Conservation (phyloP, 1,284 basidiomycete species). For the Fomitiporia mediterranea region DNA sequence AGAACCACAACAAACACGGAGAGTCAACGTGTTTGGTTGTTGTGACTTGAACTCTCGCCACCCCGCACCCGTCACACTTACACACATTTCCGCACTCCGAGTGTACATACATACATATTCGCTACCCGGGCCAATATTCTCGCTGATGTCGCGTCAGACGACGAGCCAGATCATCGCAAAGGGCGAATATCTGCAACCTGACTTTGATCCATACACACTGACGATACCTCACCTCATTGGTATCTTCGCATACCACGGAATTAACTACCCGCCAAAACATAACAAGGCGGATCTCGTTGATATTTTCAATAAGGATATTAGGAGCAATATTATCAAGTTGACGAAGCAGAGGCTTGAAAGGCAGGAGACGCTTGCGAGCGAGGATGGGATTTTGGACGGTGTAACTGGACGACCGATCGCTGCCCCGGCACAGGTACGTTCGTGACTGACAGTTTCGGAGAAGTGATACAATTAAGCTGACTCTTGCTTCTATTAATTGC, state of each 20-base stretch:
- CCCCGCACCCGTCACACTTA: background rate
- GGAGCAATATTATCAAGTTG: slow-evolving; percentile 53
- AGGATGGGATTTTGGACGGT: slow-evolving; percentile 76
- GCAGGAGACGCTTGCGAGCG: slow-evolving; percentile 67
- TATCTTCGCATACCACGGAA: slow-evolving; percentile 77
- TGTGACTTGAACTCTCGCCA: background rate
- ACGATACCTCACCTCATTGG: slow-evolving; percentile 81
- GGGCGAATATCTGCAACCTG: slow-evolving; percentile 79
- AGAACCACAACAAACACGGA: background rate
- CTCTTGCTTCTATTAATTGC: slow-evolving; percentile 31
- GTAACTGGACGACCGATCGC: slow-evolving; percentile 62
- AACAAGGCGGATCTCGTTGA: slow-evolving; percentile 85
- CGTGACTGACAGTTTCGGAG: slow-evolving; percentile 15
- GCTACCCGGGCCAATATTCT: background rate
- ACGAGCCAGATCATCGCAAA: slow-evolving; percentile 64
- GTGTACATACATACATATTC: background rate
- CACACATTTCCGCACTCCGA: background rate
- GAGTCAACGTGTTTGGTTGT: background rate
- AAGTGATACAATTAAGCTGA: slow-evolving; percentile 30
- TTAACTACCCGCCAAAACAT: slow-evolving; percentile 72
- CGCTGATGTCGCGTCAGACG: slow-evolving; percentile 65
- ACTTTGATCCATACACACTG: slow-evolving; percentile 77
- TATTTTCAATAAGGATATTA: slow-evolving; percentile 76
- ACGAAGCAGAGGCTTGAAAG: slow-evolving; percentile 63
- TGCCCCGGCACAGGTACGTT: slow-evolving; percentile 41